Evolutionary conservation across 306 rosid genomes (phyloP).

Genomic region (Fragaria iinumae): DNA sequence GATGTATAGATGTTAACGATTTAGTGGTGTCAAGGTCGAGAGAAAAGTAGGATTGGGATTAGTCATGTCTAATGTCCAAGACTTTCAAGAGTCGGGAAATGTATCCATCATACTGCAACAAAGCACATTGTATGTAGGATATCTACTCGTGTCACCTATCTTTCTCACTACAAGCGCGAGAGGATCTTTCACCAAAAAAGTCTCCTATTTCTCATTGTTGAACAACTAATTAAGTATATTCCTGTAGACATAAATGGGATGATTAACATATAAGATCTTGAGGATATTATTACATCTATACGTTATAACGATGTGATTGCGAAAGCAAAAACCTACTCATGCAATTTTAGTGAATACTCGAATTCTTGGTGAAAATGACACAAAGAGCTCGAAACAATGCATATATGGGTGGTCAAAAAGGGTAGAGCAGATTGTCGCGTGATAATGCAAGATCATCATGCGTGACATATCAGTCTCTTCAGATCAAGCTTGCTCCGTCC

Average conservation of each 20-base stretch:
- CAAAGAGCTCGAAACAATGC: not conserved
- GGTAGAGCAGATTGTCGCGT: not conserved
- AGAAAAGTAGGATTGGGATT: not conserved
- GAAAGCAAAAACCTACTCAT: not conserved
- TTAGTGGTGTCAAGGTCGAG: not conserved
- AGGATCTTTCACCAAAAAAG: not conserved
- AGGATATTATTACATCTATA: not conserved
- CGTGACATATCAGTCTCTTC: not conserved
- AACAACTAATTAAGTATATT: not conserved
- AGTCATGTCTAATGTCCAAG: not conserved
- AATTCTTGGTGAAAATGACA: not conserved
- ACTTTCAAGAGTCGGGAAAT: not conserved
- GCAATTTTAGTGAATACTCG: not conserved
- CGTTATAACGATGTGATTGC: not conserved
- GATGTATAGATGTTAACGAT: not conserved
- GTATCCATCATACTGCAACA: not conserved
- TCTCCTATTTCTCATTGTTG: not conserved
- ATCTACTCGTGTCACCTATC: not conserved
- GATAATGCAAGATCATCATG: not conserved
- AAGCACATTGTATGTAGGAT: not conserved
- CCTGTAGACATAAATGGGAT: not conserved
- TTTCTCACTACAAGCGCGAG: not conserved
- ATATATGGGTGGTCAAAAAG: constrained; percentile 4
- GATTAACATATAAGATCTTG: not conserved
- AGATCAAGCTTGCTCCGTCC: not conserved